phyloP scores from a whole-genome alignment of 2,329 filamentous ascomycete species.

The Simplicillium aogashimaense region DNA sequence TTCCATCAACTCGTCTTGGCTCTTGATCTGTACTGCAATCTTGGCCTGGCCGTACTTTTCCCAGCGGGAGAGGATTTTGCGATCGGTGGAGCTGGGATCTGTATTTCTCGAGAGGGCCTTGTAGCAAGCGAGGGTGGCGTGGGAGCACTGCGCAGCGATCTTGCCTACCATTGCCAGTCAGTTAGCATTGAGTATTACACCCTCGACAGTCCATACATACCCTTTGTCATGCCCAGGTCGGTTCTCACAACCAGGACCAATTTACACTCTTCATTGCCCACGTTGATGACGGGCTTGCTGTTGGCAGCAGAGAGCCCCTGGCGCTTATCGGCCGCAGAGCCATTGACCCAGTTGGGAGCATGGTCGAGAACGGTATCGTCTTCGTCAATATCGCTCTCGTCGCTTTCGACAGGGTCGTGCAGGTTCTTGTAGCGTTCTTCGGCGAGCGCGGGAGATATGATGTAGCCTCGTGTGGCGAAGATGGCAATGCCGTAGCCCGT shows the following conservation, averaged over 20 bases:
- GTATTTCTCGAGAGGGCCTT: slow-evolving; percentile 59
- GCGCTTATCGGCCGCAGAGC: slow-evolving; percentile 44
- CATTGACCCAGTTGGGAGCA: slow-evolving; percentile 58
- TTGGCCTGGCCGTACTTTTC: slow-evolving; percentile 82
- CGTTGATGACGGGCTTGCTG: slow-evolving; percentile 29
- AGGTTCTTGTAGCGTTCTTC: slow-evolving; percentile 46
- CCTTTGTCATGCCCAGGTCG: slow-evolving; percentile 95
- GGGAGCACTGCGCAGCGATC: slow-evolving; percentile 89
- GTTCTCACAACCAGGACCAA: slow-evolving; percentile 85
- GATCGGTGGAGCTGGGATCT: slow-evolving; percentile 41
- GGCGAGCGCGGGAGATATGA: slow-evolving; percentile 44
- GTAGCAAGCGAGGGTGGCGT: slow-evolving; percentile 97
- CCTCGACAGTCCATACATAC: slow-evolving; percentile 34
- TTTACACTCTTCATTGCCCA: slow-evolving; percentile 74
- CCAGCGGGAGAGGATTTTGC: slow-evolving; percentile 69
- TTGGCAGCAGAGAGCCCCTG: slow-evolving; percentile 41
- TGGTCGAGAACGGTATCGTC: slow-evolving; percentile 51
- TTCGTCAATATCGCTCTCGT: slow-evolving; percentile 58
- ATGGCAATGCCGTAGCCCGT: slow-evolving; percentile 75
- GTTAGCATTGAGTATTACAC: background rate
- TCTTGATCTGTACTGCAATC: slow-evolving; percentile 82
- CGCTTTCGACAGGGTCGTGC: slow-evolving; percentile 55
- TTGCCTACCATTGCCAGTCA: slow-evolving; percentile 55
- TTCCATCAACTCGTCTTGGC: slow-evolving; percentile 69
- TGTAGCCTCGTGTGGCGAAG: slow-evolving; percentile 54